These are phyloP conservation scores for Paratinospora sagittata DNA, from an alignment of 164 flowering plant species.

Conservation along the genomic window DNA sequence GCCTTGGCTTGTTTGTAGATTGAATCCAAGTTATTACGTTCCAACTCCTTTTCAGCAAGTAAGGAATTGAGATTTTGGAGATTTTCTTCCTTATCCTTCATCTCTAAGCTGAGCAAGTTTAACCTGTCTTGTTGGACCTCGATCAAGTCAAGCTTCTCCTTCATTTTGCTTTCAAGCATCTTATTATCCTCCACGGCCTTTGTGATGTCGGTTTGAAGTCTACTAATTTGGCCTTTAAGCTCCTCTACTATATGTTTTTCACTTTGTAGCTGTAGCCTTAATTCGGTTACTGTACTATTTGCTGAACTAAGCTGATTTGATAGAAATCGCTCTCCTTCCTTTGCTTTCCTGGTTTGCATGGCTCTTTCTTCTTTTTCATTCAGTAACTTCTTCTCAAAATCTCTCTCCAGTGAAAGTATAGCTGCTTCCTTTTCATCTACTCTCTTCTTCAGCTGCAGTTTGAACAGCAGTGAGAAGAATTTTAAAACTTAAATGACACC, in stretches of 20 bases:
- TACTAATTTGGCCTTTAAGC: conserved; percentile 38
- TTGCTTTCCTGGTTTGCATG: conserved; percentile 25
- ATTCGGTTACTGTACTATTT: conserved; percentile 33
- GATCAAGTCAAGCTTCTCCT: conserved; percentile 44
- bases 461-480: not conserved
- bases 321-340: conserved; percentile 35
- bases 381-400: conserved; percentile 27
- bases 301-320: conserved; percentile 31
- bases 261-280: conserved; percentile 51
- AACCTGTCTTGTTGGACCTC: conserved; percentile 49
- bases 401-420: conserved; percentile 25
- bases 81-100: conserved; percentile 52
- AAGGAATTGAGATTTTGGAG: conserved; percentile 34
- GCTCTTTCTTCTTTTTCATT: conserved; percentile 32
- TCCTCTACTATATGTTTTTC: conserved; percentile 52
- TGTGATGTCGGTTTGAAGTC: conserved; percentile 34
- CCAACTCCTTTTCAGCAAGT: conserved; percentile 54
- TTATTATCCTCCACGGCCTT: conserved; percentile 42
- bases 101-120: conserved; percentile 46
- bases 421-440: conserved; percentile 49
- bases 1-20: conserved; percentile 34
- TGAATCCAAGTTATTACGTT: conserved; percentile 33
- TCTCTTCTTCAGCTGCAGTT: conserved; percentile 48
- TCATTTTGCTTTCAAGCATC: conserved; percentile 44
- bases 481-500: not conserved